phyloP scores from a whole-genome alignment of 2,329 filamentous ascomycete genomes.

The Tympanopsis confertula region DNA sequence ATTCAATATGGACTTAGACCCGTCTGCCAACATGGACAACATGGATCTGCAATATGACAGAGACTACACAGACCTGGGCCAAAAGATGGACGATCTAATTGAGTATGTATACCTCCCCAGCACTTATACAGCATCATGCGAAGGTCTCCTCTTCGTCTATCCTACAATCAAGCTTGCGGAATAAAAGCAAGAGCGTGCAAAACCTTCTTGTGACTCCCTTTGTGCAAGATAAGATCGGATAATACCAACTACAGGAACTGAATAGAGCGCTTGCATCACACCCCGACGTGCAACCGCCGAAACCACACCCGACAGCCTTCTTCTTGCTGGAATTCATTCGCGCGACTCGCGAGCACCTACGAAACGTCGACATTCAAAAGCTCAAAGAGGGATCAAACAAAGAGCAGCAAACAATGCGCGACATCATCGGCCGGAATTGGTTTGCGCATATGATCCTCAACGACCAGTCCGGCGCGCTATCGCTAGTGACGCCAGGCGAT shows the following conservation, averaged over 20 bases:
- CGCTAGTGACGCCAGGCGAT: constrained; percentile 15
- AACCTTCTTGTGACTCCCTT: too few relatives aligned
- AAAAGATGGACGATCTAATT: too few relatives aligned
- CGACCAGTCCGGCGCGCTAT: constrained; percentile 14
- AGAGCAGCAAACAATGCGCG: constrained; percentile 9
- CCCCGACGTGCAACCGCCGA: not conserved
- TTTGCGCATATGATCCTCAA: constrained; percentile 14
- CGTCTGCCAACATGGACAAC: too few relatives aligned
- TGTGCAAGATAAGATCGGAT: too few relatives aligned
- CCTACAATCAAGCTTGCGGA: too few relatives aligned
- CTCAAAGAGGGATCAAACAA: constrained; percentile 6
- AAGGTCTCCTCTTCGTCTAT: too few relatives aligned
- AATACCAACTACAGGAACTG: not conserved
- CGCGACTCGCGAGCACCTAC: constrained; percentile 6
- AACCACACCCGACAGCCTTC: constrained; percentile 6
- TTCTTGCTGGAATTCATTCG: constrained; percentile 9
- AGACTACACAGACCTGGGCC: too few relatives aligned
- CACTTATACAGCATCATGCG: too few relatives aligned
- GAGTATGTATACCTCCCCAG: too few relatives aligned
- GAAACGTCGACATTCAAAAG: constrained; percentile 11
- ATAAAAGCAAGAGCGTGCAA: too few relatives aligned
- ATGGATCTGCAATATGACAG: too few relatives aligned
- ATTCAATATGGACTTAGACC: too few relatives aligned
- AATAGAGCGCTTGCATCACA: not conserved
- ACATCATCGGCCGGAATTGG: constrained; percentile 14